Conservation (phyloP, 2,329 filamentous ascomycete genomes). For the Chaetomiaceae sp. region DNA sequence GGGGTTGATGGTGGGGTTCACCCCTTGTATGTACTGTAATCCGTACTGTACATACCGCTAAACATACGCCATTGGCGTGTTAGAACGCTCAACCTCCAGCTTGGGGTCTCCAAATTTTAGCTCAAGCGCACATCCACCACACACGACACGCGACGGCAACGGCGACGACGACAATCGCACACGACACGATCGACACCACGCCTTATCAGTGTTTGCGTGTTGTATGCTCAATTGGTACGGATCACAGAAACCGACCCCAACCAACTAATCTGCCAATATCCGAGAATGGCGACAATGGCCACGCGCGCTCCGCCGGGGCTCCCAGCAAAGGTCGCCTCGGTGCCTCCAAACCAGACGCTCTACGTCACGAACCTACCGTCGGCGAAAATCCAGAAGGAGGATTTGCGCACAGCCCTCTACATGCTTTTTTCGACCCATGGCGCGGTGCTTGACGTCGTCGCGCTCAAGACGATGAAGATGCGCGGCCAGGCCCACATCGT, state of each 20-base stretch:
- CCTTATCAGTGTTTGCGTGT: not conserved
- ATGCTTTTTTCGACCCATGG: constrained; percentile 93
- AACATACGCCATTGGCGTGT: not conserved
- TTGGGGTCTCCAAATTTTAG: constrained; percentile 7
- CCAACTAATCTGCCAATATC: not conserved
- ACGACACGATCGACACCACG: not conserved
- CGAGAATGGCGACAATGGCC: constrained; percentile 38
- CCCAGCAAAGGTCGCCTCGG: constrained; percentile 44
- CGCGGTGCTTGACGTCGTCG: constrained; percentile 84
- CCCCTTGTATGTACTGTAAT: no score
- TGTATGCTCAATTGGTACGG: not conserved
- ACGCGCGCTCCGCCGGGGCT: constrained; percentile 30
- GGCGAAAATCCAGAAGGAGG: constrained; percentile 83
- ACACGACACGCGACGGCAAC: constrained; percentile 4
- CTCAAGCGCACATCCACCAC: not conserved
- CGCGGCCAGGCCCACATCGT: constrained; percentile 92
- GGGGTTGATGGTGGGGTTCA: constrained; percentile 5
- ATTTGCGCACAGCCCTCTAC: constrained; percentile 83
- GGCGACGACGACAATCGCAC: no score
- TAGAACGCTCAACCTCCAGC: not conserved
- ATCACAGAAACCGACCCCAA: constrained; percentile 16
- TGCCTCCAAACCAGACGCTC: constrained; percentile 73
- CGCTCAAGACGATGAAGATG: constrained; percentile 86
- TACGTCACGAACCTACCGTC: constrained; percentile 84
- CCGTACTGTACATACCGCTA: not conserved